Evolutionary conservation across 169 alveolate species (phyloP).

Genomic region (Cryptosporidium parvum): DNA sequence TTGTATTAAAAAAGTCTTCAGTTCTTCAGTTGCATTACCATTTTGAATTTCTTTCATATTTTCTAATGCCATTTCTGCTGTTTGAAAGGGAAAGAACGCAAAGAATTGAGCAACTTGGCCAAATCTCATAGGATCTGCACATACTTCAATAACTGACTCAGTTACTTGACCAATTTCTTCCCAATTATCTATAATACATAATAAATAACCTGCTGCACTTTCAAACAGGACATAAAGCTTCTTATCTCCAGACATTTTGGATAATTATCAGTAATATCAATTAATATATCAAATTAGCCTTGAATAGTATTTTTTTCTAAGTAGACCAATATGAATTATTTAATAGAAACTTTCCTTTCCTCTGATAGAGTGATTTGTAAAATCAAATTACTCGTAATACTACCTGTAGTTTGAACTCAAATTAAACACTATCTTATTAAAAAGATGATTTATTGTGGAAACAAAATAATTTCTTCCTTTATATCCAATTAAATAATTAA

Average conservation of each 20-base stretch:
- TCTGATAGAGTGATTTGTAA: neutral
- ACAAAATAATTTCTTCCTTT: neutral
- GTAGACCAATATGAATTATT: neutral
- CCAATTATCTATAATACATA: slow-evolving; percentile 90
- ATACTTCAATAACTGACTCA: slow-evolving; percentile 87
- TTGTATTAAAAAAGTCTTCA: slow-evolving; percentile 86
- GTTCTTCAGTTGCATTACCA: slow-evolving; percentile 87
- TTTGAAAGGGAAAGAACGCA: slow-evolving; percentile 92
- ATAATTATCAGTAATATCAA: no score
- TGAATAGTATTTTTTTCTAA: no score
- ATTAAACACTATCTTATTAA: neutral
- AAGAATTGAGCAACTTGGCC: slow-evolving; percentile 89
- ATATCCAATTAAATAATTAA: neutral
- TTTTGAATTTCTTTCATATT: slow-evolving; percentile 89
- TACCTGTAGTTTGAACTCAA: neutral
- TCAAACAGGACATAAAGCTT: slow-evolving; percentile 85
- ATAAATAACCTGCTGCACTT: slow-evolving; percentile 95
- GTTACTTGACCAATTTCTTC: slow-evolving; percentile 90
- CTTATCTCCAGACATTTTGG: slow-evolving; percentile 40
- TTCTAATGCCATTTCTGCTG: slow-evolving; percentile 93
- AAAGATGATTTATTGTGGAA: neutral
- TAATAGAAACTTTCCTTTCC: neutral
- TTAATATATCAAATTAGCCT: neutral
- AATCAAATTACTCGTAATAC: neutral
- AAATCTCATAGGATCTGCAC: slow-evolving; percentile 86